Evolutionary conservation across 192 early-diverging fungal genomes (phyloP).

Genomic region (Glomus cerebriforme): DNA sequence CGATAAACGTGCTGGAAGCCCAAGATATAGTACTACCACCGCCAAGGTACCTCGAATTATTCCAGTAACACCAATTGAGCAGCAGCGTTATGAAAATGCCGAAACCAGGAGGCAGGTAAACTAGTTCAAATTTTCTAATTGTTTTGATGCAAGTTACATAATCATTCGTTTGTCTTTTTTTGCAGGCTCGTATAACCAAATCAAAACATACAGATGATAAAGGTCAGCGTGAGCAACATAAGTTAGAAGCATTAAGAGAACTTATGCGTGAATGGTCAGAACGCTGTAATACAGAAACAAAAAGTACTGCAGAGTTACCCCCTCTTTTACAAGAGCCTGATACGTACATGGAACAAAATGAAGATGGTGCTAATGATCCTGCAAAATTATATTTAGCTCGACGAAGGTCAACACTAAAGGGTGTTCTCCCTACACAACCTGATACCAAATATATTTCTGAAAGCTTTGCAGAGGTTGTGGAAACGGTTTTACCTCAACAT

Average conservation of each 20-base stretch:
- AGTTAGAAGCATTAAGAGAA: conserved; percentile 43
- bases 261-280: conserved; percentile 49
- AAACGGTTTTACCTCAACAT: conserved; percentile 74
- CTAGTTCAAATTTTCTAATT: background rate
- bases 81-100: conserved; percentile 57
- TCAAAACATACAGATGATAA: conserved; percentile 25
- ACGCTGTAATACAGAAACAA: conserved; percentile 27
- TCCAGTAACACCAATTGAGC: conserved; percentile 53
- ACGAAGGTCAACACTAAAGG: conserved; percentile 17
- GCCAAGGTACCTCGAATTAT: conserved; percentile 54
- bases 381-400: conserved; percentile 25
- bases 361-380: conserved; percentile 11
- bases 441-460: conserved; percentile 41
- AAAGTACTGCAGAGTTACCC: conserved; percentile 22
- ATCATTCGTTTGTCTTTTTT: background rate
- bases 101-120: conserved; percentile 47
- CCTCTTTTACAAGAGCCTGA: conserved; percentile 8
- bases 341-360: background rate
- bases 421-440: background rate
- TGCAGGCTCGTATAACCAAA: conserved; percentile 40
- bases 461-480: conserved; percentile 62
- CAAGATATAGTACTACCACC: conserved; percentile 16
- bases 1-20: background rate
- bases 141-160: background rate
- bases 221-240: conserved; percentile 31